Evolutionary conservation across 179 eudicot species (phyloP).

Genomic region (Spergularia azorica): DNA sequence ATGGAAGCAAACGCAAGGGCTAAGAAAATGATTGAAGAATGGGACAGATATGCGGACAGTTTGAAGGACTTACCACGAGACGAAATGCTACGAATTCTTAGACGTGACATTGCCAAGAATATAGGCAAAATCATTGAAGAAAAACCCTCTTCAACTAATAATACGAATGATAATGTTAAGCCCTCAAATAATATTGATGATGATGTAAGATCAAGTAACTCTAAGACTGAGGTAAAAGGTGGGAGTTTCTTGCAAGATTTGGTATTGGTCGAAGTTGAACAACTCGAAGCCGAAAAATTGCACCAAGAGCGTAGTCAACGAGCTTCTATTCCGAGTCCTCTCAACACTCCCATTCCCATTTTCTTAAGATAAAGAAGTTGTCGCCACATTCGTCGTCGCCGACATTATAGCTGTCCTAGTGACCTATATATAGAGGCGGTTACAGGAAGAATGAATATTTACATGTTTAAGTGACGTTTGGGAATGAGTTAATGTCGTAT

Average conservation of each 20-base stretch:
- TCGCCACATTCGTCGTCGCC: not conserved
- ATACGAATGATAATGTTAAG: not conserved
- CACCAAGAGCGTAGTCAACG: not conserved
- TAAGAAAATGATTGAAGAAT: not conserved
- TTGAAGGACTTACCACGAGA: not conserved
- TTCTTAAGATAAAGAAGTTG: not conserved
- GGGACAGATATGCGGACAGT: not conserved
- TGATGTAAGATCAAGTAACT: too few relatives aligned
- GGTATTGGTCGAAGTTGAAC: not conserved
- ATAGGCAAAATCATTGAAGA: not conserved
- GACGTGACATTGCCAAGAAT: not conserved
- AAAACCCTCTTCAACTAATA: not conserved
- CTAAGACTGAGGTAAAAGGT: not conserved
- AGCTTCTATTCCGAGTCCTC: too few relatives aligned
- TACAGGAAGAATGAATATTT: too few relatives aligned
- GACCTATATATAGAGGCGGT: too few relatives aligned
- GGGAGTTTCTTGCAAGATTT: not conserved
- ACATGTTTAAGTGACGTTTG: too few relatives aligned
- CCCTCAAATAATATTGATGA: not conserved
- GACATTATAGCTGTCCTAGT: not conserved
- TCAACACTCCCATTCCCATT: not conserved
- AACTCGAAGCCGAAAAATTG: not conserved
- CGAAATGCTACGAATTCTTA: not conserved
- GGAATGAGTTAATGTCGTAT: too few relatives aligned
- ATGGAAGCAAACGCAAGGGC: not conserved